Conservation (phyloP, 208 protist species). For the Acanthamoeba castellanii region DNA sequence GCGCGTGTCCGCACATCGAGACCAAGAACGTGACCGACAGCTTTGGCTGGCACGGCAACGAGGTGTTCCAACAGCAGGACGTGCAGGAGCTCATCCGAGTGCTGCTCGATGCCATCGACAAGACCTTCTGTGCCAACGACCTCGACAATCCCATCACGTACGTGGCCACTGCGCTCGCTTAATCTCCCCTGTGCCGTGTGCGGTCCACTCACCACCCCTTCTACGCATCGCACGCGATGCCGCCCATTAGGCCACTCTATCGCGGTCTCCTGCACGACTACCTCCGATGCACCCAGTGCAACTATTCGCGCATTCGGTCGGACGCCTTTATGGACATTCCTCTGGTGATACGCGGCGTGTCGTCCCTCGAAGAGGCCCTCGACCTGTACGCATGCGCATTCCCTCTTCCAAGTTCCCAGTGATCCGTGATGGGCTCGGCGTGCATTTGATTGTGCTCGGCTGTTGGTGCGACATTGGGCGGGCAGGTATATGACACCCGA, state of each 20-base stretch:
- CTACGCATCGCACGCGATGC: too few species aligned
- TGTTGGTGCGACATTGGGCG: not conserved
- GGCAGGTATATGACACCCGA: conserved; percentile 67
- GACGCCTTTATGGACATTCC: conserved; percentile 77
- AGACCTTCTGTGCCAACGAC: conserved; percentile 70
- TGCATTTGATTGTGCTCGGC: too few species aligned
- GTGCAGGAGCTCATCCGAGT: conserved; percentile 84
- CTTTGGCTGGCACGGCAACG: conserved; percentile 80
- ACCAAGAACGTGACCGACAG: conserved; percentile 75
- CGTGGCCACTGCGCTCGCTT: not conserved
- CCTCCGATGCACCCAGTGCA: conserved; percentile 67
- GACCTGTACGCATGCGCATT: conserved; percentile 20
- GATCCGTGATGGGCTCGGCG: too few species aligned
- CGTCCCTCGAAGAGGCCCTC: conserved; percentile 77
- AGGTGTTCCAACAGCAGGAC: conserved; percentile 86
- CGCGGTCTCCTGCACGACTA: conserved; percentile 65
- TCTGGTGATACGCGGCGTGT: conserved; percentile 51
- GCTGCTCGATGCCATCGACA: conserved; percentile 84
- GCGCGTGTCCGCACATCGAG: conserved; percentile 73
- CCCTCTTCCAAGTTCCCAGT: too few species aligned
- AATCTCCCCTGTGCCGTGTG: not conserved
- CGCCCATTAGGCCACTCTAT: conserved; percentile 52
- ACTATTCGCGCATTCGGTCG: conserved; percentile 9
- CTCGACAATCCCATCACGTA: conserved; percentile 60
- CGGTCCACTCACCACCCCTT: too few species aligned